phyloP scores from a whole-genome alignment of 768 basidiomycete genomes.

The Jaapia argillacea region DNA sequence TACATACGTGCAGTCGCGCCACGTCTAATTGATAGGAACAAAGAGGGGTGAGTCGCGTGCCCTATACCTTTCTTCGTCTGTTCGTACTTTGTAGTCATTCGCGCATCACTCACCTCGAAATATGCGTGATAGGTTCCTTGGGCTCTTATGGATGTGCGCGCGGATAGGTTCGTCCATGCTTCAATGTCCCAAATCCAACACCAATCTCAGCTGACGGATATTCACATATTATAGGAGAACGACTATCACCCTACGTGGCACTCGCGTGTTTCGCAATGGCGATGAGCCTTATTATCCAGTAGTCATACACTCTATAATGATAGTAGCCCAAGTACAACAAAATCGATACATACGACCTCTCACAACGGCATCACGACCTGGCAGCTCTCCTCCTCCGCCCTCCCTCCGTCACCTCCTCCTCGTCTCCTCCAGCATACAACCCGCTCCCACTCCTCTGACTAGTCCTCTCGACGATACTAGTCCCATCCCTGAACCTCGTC shows the following conservation, averaged over 20 bases:
- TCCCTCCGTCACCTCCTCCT: slow-evolving; percentile 7
- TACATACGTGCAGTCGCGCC: slow-evolving; percentile 90
- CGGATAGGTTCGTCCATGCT: slow-evolving; percentile 66
- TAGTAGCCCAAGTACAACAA: too few relatives aligned
- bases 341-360: too few relatives aligned
- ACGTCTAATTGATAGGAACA: slow-evolving; percentile 84
- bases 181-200: slow-evolving; percentile 1
- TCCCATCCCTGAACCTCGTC: slow-evolving; percentile 90
- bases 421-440: slow-evolving; percentile 19
- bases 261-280: slow-evolving; percentile 94
- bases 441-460: slow-evolving; percentile 50
- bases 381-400: slow-evolving; percentile 4
- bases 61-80: not conserved
- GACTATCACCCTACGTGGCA: slow-evolving; percentile 92
- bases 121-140: slow-evolving; percentile 58
- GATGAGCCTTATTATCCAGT: slow-evolving; percentile 48
- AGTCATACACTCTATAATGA: too few relatives aligned
- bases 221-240: slow-evolving; percentile 53
- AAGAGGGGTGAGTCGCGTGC: slow-evolving; percentile 60
- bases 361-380: too few relatives aligned
- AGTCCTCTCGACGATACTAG: slow-evolving; percentile 80
- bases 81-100: not conserved
- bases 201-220: too few relatives aligned
- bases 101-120: not conserved
- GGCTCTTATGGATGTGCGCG: slow-evolving; percentile 91